Percentiles rank a stretch among this genome's conserved stretches.
Evolutionary conservation across 2,329 filamentous ascomycete genomes (phyloP).

Genomic region (Beauveria brongniartii): DNA sequence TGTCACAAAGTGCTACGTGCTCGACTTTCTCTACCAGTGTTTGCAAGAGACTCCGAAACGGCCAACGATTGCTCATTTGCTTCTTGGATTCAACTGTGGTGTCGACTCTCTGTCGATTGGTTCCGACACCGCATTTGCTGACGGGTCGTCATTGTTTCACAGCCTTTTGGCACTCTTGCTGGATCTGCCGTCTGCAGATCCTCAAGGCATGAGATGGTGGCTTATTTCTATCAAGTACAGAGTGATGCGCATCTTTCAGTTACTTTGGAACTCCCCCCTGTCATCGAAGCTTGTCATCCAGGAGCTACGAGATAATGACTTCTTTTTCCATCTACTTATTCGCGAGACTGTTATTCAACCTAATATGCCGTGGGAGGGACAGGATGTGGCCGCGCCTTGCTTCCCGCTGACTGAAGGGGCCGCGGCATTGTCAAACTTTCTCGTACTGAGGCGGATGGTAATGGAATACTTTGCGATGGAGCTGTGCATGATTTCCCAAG

Average conservation of each 20-base stretch:
- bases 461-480: constrained; percentile 83
- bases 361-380: constrained; percentile 65
- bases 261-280: constrained; percentile 76
- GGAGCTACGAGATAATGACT: constrained; percentile 71
- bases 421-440: constrained; percentile 64
- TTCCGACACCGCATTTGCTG: constrained; percentile 60
- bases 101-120: constrained; percentile 62
- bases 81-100: constrained; percentile 79
- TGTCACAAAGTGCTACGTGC: constrained; percentile 71
- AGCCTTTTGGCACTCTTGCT: constrained; percentile 65
- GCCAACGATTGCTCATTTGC: constrained; percentile 81
- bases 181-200: constrained; percentile 57
- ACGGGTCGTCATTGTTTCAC: constrained; percentile 74
- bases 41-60: constrained; percentile 65
- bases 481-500: constrained; percentile 66
- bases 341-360: constrained; percentile 63
- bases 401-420: constrained; percentile 65
- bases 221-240: constrained; percentile 61
- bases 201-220: constrained; percentile 57
- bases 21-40: constrained; percentile 79
- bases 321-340: constrained; percentile 70
- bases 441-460: constrained; percentile 66
- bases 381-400: constrained; percentile 48
- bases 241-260: constrained; percentile 64
- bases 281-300: constrained; percentile 67